These are phyloP conservation scores for Suillus weaverae DNA, from an alignment of 768 basidiomycete genomes.

Conservation along the genomic window DNA sequence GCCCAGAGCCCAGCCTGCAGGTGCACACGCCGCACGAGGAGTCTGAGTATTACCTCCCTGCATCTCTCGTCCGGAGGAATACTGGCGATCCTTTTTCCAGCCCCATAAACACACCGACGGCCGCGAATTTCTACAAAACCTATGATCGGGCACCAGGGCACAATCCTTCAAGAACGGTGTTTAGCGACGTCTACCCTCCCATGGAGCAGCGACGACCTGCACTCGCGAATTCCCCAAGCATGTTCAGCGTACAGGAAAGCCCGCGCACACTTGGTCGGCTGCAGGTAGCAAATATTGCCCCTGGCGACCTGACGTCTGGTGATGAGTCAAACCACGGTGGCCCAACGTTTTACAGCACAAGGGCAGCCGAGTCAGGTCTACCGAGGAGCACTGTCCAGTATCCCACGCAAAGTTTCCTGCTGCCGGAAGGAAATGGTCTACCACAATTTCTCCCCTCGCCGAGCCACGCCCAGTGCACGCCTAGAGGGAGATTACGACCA, in stretches of 20 bases:
- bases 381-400: conserved; percentile 14
- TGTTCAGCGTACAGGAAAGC: conserved; percentile 30
- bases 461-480: conserved; percentile 12
- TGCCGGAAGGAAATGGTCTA: conserved; percentile 30
- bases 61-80: conserved; percentile 20
- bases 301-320: conserved; percentile 44
- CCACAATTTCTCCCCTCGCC: conserved; percentile 25
- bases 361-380: conserved; percentile 16
- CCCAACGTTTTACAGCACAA: not conserved
- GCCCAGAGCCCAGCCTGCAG: conserved; percentile 4
- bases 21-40: conserved; percentile 9
- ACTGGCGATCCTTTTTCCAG: conserved; percentile 21
- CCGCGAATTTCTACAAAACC: conserved; percentile 12
- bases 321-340: conserved; percentile 18
- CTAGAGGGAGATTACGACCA: conserved; percentile 7
- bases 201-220: conserved; percentile 11
- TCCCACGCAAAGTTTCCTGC: conserved; percentile 24
- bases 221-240: conserved; percentile 31
- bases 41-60: conserved; percentile 25
- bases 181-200: conserved; percentile 19
- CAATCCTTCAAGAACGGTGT: conserved; percentile 20
- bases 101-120: conserved; percentile 10
- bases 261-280: conserved; percentile 43
- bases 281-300: conserved; percentile 48
- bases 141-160: conserved; percentile 12